A percentile compares a stretch with the other conserved stretches of the same genome.
Evolutionary conservation across 192 early-diverging fungal genomes (phyloP).

Genomic region (Mortierella antarctica): DNA sequence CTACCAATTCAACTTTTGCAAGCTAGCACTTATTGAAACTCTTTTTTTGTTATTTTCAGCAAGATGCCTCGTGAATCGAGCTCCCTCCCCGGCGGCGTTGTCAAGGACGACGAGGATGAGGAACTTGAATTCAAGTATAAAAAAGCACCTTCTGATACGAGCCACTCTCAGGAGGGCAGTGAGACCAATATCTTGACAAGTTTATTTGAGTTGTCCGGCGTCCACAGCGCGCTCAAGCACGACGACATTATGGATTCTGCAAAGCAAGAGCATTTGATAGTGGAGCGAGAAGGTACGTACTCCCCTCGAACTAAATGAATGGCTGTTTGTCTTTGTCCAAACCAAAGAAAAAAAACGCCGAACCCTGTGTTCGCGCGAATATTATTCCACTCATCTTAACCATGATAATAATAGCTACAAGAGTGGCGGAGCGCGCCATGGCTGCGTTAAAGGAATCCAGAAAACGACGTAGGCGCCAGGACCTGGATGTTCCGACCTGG

Average conservation of each 20-base stretch:
- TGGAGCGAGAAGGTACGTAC: slow-evolving; percentile 75
- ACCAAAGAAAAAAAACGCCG: neutral
- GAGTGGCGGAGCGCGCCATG: slow-evolving; percentile 84
- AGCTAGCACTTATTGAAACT: neutral
- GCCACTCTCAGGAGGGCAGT: slow-evolving; percentile 6
- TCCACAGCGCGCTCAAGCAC: slow-evolving; percentile 92
- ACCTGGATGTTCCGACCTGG: slow-evolving; percentile 88
- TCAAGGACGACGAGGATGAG: slow-evolving; percentile 24
- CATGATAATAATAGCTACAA: slow-evolving; percentile 62
- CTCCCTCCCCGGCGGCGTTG: slow-evolving; percentile 35
- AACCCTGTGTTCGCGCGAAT: neutral
- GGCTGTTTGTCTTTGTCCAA: no score
- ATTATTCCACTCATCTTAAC: neutral
- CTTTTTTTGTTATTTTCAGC: slow-evolving; percentile 4
- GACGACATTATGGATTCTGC: slow-evolving; percentile 86
- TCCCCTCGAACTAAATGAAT: neutral
- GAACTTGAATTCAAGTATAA: slow-evolving; percentile 16
- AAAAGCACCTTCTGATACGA: neutral
- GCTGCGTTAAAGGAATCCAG: slow-evolving; percentile 80
- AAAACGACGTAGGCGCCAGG: slow-evolving; percentile 65
- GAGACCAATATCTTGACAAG: slow-evolving; percentile 77
- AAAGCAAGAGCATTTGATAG: slow-evolving; percentile 68
- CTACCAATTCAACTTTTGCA: neutral
- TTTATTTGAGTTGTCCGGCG: slow-evolving; percentile 85
- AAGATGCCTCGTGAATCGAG: slow-evolving; percentile 38